Base-by-base conservation (phyloP, 2,329 filamentous ascomycete genomes). In the Erysiphe neolycopersici region DNA sequence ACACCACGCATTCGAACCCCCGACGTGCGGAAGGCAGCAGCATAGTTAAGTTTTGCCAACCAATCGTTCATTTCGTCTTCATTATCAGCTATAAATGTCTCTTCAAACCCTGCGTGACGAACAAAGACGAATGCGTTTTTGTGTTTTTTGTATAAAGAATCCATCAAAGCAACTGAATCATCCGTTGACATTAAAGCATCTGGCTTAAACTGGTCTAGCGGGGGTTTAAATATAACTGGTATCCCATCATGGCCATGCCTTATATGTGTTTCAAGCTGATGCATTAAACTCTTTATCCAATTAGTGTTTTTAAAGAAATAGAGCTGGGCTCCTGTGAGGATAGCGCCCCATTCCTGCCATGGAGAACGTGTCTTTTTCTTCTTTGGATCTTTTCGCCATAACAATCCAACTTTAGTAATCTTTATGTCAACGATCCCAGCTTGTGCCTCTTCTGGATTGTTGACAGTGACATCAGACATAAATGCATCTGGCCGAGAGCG, bases 341-440 rank as follows among this genome's bases (percentile, higher is more conserved):
- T 79, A 19, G 84, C 89, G 43, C 89, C 89, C 89, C 89, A 98
- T 66, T 98, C 89, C 56, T 94, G 87, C 89, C 89, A 98, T 1
- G 89, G 87, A 11, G 87, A 94, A 38, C 87, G 72, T 0, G 84
- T 79, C 60, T 91, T 92, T 62, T 89, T 87, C 61, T 87, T 93
- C 62, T 92, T 94, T 1, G 69, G 64, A 49, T 93, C 84, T 57
- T 98, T 98, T 38, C 89, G 75, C 89, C 89, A 98, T 30, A 98
- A 59, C 1, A 93, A 64, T 4, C 89, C 89, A 42, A 98, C 85
- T 59, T 95, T 98, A 38, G 87, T 93, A 39, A 95, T 79, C 52
- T 93, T 93, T 56, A 98, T 92, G 59, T 95, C 87, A 11, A 98
- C 87, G 46, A 98, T 79, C 12, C 89, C 89, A 3, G 84, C 82